Base-by-base conservation (phyloP, 2,329 filamentous ascomycete genomes). In the Penicillium sp. region DNA sequence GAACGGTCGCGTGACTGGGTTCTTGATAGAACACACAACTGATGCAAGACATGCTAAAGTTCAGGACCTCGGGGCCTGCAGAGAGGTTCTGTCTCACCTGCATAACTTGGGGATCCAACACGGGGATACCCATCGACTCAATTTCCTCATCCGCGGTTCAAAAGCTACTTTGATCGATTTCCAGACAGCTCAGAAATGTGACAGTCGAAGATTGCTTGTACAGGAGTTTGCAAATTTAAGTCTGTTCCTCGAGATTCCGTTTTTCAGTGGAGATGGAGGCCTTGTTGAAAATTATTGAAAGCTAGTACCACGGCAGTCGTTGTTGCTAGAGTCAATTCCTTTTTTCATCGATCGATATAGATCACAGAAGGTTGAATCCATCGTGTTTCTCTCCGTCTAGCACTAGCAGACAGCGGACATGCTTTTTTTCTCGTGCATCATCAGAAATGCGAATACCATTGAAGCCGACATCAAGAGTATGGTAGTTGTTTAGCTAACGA, bases 41-140 rank as follows among this genome's bases (percentile, higher is more conserved):
- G 33, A 36, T 18, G 13, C 33, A 7, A 13, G 33, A 7, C 33
- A 36, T 3, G n/a, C 33, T 36, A n/a, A 18, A 3, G 11, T n/a
- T n/a, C 33, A 36, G 33, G 33, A 36, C n/a, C 5, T 36, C 6
- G 33, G 16, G 14, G 8, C 16, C 8, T 36, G 68, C 45, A 31
- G 42, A 44, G 18, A 65, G 46, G 51, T 48, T 9, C 51, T 69
- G 29, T 54, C 54, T 33, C 62, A 59, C 36, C 47, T 70, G 16
- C 66, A 71, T 56, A 3, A n/a, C 1, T 43, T 71, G 26, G 64
- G 66, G 2, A 33, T 70, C n/a, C 53, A 28, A 18, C 66, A 70
- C 42, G 61, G 66, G 2, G 65, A 71, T 56, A 65, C 37, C 10
- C 71, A 71, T 59, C 60, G 60, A 16, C 70, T 63, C 44, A 70